Evolutionary conservation across 2,329 filamentous ascomycete species (phyloP).

Genomic region (Paraphoma chrysanthemicola): DNA sequence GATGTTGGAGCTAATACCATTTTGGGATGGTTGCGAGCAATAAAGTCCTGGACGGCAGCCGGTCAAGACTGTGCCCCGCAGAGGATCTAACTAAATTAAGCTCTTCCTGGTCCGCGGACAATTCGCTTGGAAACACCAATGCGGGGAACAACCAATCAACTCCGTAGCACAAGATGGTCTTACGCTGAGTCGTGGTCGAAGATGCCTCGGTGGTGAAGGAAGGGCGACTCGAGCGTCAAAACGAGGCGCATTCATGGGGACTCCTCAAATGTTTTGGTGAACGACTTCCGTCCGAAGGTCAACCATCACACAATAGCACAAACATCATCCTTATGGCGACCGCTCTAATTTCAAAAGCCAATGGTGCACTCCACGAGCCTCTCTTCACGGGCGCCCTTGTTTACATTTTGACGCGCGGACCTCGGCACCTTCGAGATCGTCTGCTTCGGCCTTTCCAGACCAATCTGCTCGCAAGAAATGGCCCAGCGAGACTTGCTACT

Average conservation of each 20-base stretch:
- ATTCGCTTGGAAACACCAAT: background rate
- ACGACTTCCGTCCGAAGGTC: too few relatives aligned
- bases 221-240: background rate
- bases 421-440: constrained; percentile 24
- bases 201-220: background rate
- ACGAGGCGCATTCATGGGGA: too few relatives aligned
- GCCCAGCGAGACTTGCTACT: constrained; percentile 21
- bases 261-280: too few relatives aligned
- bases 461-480: constrained; percentile 24
- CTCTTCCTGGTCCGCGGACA: background rate
- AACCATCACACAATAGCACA: too few relatives aligned
- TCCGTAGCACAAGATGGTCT: background rate
- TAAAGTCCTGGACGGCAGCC: background rate
- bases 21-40: background rate
- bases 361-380: constrained; percentile 16
- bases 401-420: constrained; percentile 32
- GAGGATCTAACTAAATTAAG: background rate
- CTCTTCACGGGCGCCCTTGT: constrained; percentile 28
- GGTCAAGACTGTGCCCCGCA: background rate
- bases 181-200: background rate
- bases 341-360: constrained; percentile 2
- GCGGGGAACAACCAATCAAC: constrained; percentile 1
- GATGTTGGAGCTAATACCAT: background rate
- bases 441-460: constrained; percentile 29
- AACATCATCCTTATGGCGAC: constrained; percentile 4